Base-by-base conservation (phyloP, 2,329 filamentous ascomycete species). In the Decorospora gaudefroyi region DNA sequence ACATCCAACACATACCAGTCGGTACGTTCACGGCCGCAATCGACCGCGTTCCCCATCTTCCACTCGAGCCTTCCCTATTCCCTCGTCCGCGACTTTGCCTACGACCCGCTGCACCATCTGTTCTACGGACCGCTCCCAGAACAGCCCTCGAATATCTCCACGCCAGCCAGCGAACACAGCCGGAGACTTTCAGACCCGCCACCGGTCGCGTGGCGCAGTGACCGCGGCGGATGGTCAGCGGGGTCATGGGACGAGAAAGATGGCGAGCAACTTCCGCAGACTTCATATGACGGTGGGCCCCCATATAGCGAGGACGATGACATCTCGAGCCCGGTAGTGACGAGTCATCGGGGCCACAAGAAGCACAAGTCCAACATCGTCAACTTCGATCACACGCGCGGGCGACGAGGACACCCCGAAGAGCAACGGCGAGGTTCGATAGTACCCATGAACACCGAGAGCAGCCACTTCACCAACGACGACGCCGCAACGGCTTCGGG, bases 281-380 rank as follows among this genome's bases (percentile, higher is more conserved):
- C 93, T 65, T 83, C 89, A 34, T 92, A 93, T 60, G 88, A 83
- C 34, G 70, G 70, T 65, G 91, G 91, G 0, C 91, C 91, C 15
- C 92, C 91, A 2, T 97, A 90, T 75, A 95, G 90, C 70, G 91
- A 96, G 72, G 91, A 97, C 63, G 90, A 97, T 60, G 93, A 97
- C 70, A 78, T 96, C 29, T 89, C 93, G 64, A 95, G 90, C 65
- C 91, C 91, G 0, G 80, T 86, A 11, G 88, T 96, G 12, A 89
- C 91, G 10, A 89, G 87, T 55, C 64, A 68, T 34, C 64, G 67
- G 36, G 53, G 48, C 28, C 90, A 95, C 69, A 86, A 87, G 64
- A 95, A 93, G 71, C 86, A 91, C 72, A 95, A 72, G 46, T 72
- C 70, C 9, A 71, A 72, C 54, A 62, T 68, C 44, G 67, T 70